phyloP scores from a whole-genome alignment of 1,284 basidiomycete genomes.

The Puccinia triticina region DNA sequence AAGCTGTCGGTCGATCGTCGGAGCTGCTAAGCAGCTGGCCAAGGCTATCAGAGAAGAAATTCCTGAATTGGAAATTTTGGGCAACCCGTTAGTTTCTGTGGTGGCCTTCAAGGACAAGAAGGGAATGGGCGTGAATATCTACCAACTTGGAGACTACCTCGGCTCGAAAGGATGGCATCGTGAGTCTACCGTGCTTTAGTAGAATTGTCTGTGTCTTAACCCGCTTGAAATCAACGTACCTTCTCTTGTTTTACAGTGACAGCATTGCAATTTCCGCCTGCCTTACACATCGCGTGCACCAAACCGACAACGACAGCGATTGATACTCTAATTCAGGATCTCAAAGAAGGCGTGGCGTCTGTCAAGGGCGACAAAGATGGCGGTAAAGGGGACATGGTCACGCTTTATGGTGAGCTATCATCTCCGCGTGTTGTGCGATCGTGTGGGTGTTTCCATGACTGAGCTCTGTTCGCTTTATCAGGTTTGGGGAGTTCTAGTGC shows the following conservation, averaged over 20 bases:
- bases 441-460: not conserved
- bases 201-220: not conserved
- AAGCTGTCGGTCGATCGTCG: slow-evolving; percentile 82
- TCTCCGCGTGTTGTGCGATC: not conserved
- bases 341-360: slow-evolving; percentile 74
- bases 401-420: slow-evolving; percentile 74
- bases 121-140: slow-evolving; percentile 66
- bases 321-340: slow-evolving; percentile 76
- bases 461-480: slow-evolving; percentile 58
- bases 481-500: slow-evolving; percentile 84
- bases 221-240: slow-evolving; percentile 52
- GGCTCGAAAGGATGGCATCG: slow-evolving; percentile 64
- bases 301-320: slow-evolving; percentile 75
- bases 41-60: slow-evolving; percentile 70
- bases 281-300: slow-evolving; percentile 91
- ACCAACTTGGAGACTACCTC: slow-evolving; percentile 90
- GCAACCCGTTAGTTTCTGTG: slow-evolving; percentile 84
- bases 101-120: slow-evolving; percentile 72
- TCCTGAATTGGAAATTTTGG: slow-evolving; percentile 78
- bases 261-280: slow-evolving; percentile 75
- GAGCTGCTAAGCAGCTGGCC: slow-evolving; percentile 71
- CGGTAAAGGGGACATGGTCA: slow-evolving; percentile 76
- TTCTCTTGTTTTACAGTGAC: slow-evolving; percentile 65
- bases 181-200: slow-evolving; percentile 28
- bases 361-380: slow-evolving; percentile 64